A percentile compares a stretch with the other conserved stretches of the same genome.
These are phyloP conservation scores for Plicaturopsis crispa DNA, from an alignment of 768 basidiomycete species.

Conservation along the genomic window DNA sequence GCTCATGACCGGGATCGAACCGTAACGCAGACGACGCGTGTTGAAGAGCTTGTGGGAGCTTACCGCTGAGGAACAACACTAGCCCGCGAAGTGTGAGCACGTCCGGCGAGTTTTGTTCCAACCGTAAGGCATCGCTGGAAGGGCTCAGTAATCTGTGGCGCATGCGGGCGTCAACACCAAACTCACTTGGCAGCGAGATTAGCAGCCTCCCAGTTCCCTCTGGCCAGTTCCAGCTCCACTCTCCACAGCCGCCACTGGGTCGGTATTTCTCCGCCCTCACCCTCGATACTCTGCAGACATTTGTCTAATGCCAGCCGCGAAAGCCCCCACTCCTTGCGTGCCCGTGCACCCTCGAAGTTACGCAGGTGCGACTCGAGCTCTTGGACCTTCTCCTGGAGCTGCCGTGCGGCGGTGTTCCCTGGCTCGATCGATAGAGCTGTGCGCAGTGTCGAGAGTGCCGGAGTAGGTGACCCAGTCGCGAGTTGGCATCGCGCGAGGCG, in stretches of 20 bases:
- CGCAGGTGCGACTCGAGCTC: slow-evolving; percentile 59
- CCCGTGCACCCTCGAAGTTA: slow-evolving; percentile 50
- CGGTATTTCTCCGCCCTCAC: slow-evolving; percentile 69
- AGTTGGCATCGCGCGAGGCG: slow-evolving; percentile 82
- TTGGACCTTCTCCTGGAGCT: slow-evolving; percentile 54
- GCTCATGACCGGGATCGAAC: slow-evolving; percentile 69
- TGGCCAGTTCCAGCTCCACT: slow-evolving; percentile 69
- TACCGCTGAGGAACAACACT: slow-evolving; percentile 67
- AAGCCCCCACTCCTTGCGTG: slow-evolving; percentile 65
- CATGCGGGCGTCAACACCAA: slow-evolving; percentile 1
- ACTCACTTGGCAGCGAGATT: slow-evolving; percentile 67
- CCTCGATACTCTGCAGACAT: slow-evolving; percentile 64
- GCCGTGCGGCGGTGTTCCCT: slow-evolving; percentile 46
- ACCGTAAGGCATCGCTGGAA: slow-evolving; percentile 65
- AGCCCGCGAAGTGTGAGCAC: slow-evolving; percentile 72
- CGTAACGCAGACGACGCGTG: slow-evolving; percentile 68
- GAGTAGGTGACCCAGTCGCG: slow-evolving; percentile 62
- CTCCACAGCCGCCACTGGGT: slow-evolving; percentile 76
- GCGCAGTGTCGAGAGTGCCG: slow-evolving; percentile 63
- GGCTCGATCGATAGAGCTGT: slow-evolving; percentile 55
- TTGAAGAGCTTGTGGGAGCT: slow-evolving; percentile 62
- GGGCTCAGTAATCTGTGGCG: not conserved
- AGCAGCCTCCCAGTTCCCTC: slow-evolving; percentile 70
- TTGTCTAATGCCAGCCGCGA: slow-evolving; percentile 77
- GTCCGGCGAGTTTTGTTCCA: slow-evolving; percentile 71